Conservation (phyloP, 2,329 filamentous ascomycete species). For the Aspergillus ochraceoroseus region DNA sequence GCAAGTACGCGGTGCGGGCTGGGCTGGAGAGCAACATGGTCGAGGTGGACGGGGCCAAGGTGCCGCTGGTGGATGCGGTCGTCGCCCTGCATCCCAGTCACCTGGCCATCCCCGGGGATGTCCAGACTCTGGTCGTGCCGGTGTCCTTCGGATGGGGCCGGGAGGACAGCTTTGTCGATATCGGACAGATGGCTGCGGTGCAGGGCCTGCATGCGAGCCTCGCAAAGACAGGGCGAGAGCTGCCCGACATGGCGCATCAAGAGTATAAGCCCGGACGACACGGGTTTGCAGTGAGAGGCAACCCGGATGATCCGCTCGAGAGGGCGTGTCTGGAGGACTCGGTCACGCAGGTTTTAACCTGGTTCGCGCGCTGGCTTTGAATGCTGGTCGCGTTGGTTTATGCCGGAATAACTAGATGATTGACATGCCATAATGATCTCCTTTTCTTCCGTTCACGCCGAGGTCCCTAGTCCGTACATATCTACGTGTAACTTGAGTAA, state of each 20-base stretch:
- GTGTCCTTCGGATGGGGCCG: not conserved
- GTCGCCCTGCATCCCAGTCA: slow-evolving; percentile 1
- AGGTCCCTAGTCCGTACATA: too few species aligned
- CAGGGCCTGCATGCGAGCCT: not conserved
- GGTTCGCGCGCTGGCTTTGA: slow-evolving; percentile 3
- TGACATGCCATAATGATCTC: too few species aligned
- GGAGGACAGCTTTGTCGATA: not conserved
- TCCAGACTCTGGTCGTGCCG: not conserved
- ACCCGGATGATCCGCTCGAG: slow-evolving; percentile 4
- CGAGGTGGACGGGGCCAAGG: not conserved
- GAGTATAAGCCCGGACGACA: slow-evolving; percentile 1
- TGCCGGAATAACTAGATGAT: too few species aligned
- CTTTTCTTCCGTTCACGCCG: too few species aligned
- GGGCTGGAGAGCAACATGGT: not conserved
- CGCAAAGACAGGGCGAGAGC: not conserved
- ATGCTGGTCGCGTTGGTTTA: too few species aligned
- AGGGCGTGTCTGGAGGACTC: slow-evolving; percentile 2
- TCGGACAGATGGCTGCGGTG: not conserved
- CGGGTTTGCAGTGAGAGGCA: not conserved
- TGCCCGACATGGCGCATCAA: slow-evolving; percentile 1
- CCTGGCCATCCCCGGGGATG: not conserved
- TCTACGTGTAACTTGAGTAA: too few species aligned
- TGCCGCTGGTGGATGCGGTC: not conserved
- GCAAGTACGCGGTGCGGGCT: not conserved
- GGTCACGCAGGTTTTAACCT: not conserved